phyloP scores from a whole-genome alignment of 768 basidiomycete genomes.

The Kwoniella sp. region DNA sequence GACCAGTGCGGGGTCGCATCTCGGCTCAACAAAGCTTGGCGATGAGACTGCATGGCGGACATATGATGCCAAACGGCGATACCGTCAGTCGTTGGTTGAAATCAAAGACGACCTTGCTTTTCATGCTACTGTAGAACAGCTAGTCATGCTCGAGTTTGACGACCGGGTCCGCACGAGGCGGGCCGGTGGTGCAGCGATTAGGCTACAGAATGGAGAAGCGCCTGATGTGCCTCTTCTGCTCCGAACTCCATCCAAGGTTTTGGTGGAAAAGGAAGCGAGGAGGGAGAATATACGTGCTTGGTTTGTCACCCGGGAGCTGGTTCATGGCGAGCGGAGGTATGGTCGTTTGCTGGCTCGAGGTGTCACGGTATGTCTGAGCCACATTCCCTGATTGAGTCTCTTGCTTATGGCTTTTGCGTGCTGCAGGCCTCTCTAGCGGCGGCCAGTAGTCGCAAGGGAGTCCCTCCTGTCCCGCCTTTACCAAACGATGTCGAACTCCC shows the following conservation, averaged over 20 bases:
- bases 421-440: no score
- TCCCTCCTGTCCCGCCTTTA: slow-evolving; percentile 1
- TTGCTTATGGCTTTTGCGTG: no score
- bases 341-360: slow-evolving; percentile 31
- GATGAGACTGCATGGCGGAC: slow-evolving; percentile 4
- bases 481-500: neutral
- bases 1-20: neutral
- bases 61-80: slow-evolving; percentile 13
- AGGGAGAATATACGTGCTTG: slow-evolving; percentile 25
- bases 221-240: neutral
- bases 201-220: neutral
- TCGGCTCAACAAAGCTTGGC: neutral
- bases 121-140: slow-evolving; percentile 25
- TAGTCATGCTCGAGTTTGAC: slow-evolving; percentile 10
- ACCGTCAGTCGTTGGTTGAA: slow-evolving; percentile 32
- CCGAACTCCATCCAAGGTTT: slow-evolving; percentile 2
- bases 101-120: slow-evolving; percentile 36
- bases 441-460: no score
- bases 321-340: slow-evolving; percentile 37
- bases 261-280: slow-evolving; percentile 3
- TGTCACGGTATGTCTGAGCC: slow-evolving; percentile 34
- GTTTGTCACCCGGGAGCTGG: slow-evolving; percentile 40
- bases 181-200: slow-evolving; percentile 1
- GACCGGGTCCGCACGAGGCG: slow-evolving; percentile 1
- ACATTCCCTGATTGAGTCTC: no score